Conservation (phyloP, 805 yeast genomes). For the Starmerella khaoyaiensis region DNA sequence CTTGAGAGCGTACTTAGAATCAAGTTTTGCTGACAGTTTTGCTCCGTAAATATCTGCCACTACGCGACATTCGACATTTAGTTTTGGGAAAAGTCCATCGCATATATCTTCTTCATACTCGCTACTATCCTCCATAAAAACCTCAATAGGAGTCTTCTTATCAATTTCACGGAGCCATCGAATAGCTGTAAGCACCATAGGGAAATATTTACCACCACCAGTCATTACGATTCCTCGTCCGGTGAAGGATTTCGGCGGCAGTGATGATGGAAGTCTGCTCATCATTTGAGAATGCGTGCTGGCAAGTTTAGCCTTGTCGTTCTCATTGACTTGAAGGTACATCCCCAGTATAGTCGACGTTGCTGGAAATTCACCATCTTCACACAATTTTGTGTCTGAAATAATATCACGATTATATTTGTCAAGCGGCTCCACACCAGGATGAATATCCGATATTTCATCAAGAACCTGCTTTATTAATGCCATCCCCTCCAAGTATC, state of each 20-base stretch:
- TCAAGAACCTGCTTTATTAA: slow-evolving; percentile 4
- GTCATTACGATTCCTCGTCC: slow-evolving; percentile 52
- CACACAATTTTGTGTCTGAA: slow-evolving; percentile 25
- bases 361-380: slow-evolving; percentile 13
- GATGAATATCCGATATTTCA: slow-evolving; percentile 23
- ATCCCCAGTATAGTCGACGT: slow-evolving; percentile 10
- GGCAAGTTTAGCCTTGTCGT: slow-evolving; percentile 11
- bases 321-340: slow-evolving; percentile 15
- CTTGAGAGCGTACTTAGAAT: slow-evolving; percentile 54
- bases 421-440: slow-evolving; percentile 33
- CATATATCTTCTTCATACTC: slow-evolving; percentile 68
- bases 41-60: slow-evolving; percentile 50
- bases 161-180: slow-evolving; percentile 54
- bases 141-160: slow-evolving; percentile 61
- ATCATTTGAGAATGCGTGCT: slow-evolving; percentile 12
- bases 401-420: slow-evolving; percentile 35
- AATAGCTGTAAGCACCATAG: slow-evolving; percentile 55
- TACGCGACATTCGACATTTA: slow-evolving; percentile 56
- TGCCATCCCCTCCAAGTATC: slow-evolving; percentile 7
- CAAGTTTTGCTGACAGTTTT: slow-evolving; percentile 35
- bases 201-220: slow-evolving; percentile 69
- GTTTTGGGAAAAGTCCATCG: slow-evolving; percentile 43
- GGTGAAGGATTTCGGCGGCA: slow-evolving; percentile 16
- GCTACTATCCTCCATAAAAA: slow-evolving; percentile 54
- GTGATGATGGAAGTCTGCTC: slow-evolving; percentile 8